Evolutionary conservation across 2,329 filamentous ascomycete species (phyloP), one percentile per base, ranked within the genome.

Genomic region (Penicillium sp.): DNA sequence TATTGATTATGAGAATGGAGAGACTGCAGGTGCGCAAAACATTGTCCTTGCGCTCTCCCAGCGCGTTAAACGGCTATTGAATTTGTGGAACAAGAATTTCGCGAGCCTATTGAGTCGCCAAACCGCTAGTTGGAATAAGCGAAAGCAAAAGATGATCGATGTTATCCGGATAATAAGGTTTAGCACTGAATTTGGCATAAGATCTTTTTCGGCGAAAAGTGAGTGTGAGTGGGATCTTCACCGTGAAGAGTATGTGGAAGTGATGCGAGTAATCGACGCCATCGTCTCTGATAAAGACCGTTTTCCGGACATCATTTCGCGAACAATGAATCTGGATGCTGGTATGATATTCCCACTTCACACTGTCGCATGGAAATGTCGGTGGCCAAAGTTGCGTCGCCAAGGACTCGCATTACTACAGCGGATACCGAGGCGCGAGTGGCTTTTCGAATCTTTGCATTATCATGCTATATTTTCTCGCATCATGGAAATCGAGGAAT

Each of bases 291-390:
- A 59, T 19, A 24, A 28, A 7, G 52, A 43, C 4, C 34, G 33
- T 6, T 57, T 56, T 23, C 45, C 44, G 2, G 56, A 64, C 26
- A 48, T 55, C 10, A 10, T 59, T 8, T 48, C 59, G 7, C 48
- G 54, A 16, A 58, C 40, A 0, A 10, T 64, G 3, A 57, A 33
- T 42, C 26, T 64, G 19, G 62, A 66, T 21, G 50, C 47, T 6
- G 58, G 54, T 2, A 14, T 63, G 19, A 54, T 64, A 21, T 66
- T 59, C 39, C 58, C 59, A 4, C 47, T 64, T 26, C 62, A 62
- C 19, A 51, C 51, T 8, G 55, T 55, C 7, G 60, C 60, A 2
- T 66, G 63, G 63, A 64, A 66, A 23, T 64, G 62, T 26, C 63
- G 63, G 18, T 62, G 59, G 54, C 60, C 62, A 13, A 24, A 49